Evolutionary conservation across 441 rosid species (phyloP), one percentile per base, ranked within the genome.

Genomic region (Erodium chrysanthum): DNA sequence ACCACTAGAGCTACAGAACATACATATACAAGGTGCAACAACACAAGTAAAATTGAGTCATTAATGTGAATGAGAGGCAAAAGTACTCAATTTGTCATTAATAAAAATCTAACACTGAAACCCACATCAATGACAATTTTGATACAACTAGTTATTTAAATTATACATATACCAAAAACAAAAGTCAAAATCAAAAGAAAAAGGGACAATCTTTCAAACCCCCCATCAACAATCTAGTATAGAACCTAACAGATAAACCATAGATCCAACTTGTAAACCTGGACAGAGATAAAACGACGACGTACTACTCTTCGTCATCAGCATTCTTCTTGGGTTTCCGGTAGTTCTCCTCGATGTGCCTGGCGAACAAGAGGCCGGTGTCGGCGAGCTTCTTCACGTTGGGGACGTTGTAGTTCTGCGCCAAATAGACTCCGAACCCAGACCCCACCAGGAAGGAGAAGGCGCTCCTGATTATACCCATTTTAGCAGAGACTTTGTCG

Each of bases 391-490:
- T 83, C 78, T 66, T 80, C 18, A 87, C 62, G 71, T 84, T 81
- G 0, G 95, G 95, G 21, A 85, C 87, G 77, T 75, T 71, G 87
- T 85, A 87, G 80, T 87, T 91, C 74, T 91, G 96, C 15, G 91
- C 90, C 0, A 77, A 29, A 75, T 84, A 88, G 35, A 84, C 75
- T 2, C 96, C 92, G 44, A 80, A 74, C 33, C 72, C 70, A 15
- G 93, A 78, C 25, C 93, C 91, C 17, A 68, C 11, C 63, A 78
- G 63, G 78, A 85, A 82, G 44, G 77, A 66, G 76, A 91, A 81
- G 63, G 79, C 70, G 74, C 79, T 81, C 74, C 74, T 40, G 48
- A 40, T 40, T 40, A 40, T 40, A 40, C 48, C 48, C 48, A 40
- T 40, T 40, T 40, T 40, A 10, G 2, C 14, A 40, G 48, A 40